Base-by-base conservation (phyloP, 768 basidiomycete species). In the Lentinula raphanica region DNA sequence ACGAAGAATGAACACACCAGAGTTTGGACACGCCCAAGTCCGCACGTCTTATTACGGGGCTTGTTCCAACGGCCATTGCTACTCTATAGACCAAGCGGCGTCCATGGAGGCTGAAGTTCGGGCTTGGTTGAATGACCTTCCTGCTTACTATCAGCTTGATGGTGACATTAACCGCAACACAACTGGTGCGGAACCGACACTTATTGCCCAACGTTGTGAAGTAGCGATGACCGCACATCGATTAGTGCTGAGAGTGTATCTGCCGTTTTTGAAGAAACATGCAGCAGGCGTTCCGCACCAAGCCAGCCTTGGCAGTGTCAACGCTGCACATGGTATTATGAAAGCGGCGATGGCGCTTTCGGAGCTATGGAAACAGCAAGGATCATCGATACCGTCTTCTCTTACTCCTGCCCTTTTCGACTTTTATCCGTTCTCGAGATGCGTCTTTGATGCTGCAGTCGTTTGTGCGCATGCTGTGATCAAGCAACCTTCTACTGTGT, bases 291-390 rank as follows among this genome's bases (percentile, higher is more conserved):
- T 55, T 6, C 68, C 72, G 46, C 64, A 78, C 57, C 82, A 84
- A 59, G 85, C 84, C 1, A 76, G 79, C 13, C 75, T 80, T 36
- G 82, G 83, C 32, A 79, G 79, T 29, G 74, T 88, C 39, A 81
- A 79, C 54, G 88, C 90, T 1, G 87, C 88, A 9, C 87, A 89
- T 63, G 69, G 71, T 2, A 79, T 90, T 58, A 74, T 90, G 35
- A 77, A 76, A 58, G 81, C 86, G 0, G 72, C 76, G 39, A 73
- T 73, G 56, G 61, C 74, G 42, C 66, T 83, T 44, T 76, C 76
- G 61, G 62, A 66, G 19, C 67, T 73, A 61, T 76, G 75, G 74
- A 72, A 72, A 42, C 67, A 71, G 38, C 38, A 42, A 40, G 27
- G 29, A 23, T 8, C 27, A 23, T 13, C 25, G 49, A 32, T 58